These are phyloP conservation scores for Samsoniella hepiali DNA, from an alignment of 2,329 filamentous ascomycete species.

Conservation along the genomic window DNA sequence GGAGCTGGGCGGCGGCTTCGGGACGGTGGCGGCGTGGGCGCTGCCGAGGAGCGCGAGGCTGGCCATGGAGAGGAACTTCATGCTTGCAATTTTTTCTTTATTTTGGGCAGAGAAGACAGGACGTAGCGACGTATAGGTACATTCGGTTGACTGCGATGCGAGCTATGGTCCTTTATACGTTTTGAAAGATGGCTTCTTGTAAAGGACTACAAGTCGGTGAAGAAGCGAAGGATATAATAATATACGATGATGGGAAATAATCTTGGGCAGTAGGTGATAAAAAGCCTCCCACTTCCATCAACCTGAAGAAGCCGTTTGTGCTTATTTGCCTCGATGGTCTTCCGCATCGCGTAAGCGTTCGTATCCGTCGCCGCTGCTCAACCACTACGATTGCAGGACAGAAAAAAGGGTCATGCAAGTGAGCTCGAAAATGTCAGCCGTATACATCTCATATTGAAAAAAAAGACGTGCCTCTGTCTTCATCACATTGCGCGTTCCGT, in stretches of 20 bases:
- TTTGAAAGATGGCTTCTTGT: no score
- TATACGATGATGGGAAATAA: not conserved
- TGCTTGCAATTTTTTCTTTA: not conserved
- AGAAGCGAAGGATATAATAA: not conserved
- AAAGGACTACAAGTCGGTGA: not conserved
- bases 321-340: not conserved
- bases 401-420: not conserved
- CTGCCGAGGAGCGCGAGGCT: not conserved
- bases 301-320: slow-evolving; percentile 4
- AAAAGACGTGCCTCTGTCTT: not conserved
- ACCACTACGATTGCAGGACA: not conserved
- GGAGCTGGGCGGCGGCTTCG: not conserved
- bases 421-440: not conserved
- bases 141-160: not conserved
- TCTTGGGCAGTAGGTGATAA: no score
- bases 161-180: not conserved
- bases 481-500: not conserved
- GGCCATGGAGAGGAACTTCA: not conserved
- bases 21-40: slow-evolving; percentile 5
- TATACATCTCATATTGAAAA: not conserved
- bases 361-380: not conserved
- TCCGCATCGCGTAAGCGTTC: not conserved
- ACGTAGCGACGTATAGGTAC: not conserved
- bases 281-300: not conserved
- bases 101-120: not conserved